phyloP scores from a whole-genome alignment of 805 yeast genomes.

The Helenozyma rhizophorensis region DNA sequence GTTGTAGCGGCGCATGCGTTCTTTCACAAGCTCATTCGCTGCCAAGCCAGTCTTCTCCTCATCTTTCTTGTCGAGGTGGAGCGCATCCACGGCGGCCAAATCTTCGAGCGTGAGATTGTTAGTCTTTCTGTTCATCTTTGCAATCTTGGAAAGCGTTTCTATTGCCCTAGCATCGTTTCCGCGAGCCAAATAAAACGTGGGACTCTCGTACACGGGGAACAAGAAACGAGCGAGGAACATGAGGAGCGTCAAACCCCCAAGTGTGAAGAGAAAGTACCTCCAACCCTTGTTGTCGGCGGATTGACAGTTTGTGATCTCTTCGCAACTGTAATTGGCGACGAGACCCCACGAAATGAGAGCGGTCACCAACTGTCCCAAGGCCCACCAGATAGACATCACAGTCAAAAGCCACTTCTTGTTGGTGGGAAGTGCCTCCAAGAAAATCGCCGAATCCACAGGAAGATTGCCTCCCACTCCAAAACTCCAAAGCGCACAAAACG shows the following conservation, averaged over 20 bases:
- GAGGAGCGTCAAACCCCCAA: slow-evolving; percentile 43
- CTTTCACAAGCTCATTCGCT: slow-evolving; percentile 4
- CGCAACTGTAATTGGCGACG: slow-evolving; percentile 12
- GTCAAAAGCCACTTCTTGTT: slow-evolving; percentile 22
- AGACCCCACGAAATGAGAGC: slow-evolving; percentile 14
- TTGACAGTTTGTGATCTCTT: slow-evolving; percentile 28
- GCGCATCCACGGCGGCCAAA: slow-evolving; percentile 42
- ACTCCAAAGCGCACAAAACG: slow-evolving; percentile 22
- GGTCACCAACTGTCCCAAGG: slow-evolving; percentile 19
- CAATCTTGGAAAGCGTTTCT: slow-evolving; percentile 40
- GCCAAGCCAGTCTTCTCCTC: slow-evolving; percentile 10
- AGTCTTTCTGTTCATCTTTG: slow-evolving; percentile 40
- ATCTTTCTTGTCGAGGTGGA: slow-evolving; percentile 19
- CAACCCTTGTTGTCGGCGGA: slow-evolving; percentile 52
- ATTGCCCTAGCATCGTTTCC: slow-evolving; percentile 50
- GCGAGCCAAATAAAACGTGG: slow-evolving; percentile 48
- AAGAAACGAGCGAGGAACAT: slow-evolving; percentile 31
- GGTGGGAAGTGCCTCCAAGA: slow-evolving; percentile 22
- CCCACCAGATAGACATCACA: slow-evolving; percentile 29
- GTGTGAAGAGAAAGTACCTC: slow-evolving; percentile 51
- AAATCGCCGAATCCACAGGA: slow-evolving; percentile 24
- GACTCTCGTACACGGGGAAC: slow-evolving; percentile 48
- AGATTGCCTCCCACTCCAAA: slow-evolving; percentile 25
- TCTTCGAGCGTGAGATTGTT: slow-evolving; percentile 44
- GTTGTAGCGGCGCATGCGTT: slow-evolving; percentile 18